Evolutionary conservation across 1,284 basidiomycete species (phyloP), one percentile per base, ranked within the genome.

Genomic region (Leccinum subatratum): DNA sequence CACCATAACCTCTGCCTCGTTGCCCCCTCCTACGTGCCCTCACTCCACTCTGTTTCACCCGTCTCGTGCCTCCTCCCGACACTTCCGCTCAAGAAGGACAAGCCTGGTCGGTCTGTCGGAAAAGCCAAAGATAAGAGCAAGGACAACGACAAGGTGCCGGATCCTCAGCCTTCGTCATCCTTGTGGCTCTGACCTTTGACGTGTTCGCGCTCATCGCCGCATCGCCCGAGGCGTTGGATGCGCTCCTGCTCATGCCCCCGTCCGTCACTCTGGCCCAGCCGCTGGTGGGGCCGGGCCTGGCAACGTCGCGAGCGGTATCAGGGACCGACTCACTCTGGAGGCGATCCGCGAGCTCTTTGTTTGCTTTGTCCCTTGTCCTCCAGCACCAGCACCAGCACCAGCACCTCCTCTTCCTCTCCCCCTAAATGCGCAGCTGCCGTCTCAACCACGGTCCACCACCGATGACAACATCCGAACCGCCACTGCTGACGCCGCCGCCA

Each of bases 311-410:
- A 3, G 34, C 14, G 63, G 64, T 28, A 63, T 77, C 12, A 69
- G 62, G 48, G 64, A 69, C 28, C 69, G 72, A 34, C 64, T 75
- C 34, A 72, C 68, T 22, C 71, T 77, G 28, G 75, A 77, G 62
- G 37, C 70, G 20, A 73, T 77, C 63, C 69, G 74, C 5, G 74
- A 69, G 28, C 69, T 75, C 25, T 34, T 77, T 48, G 2, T 28
- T 28, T 28, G 28, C 28, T 28, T 28, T 28, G 25, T 42, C 18
- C 37, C 62, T 28, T 16, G 34, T 28, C 48, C 30, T 5, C 2
- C 20, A 18, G 48, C n/a, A n/a, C n/a, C n/a, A n/a, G n/a, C n/a
- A 56, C 51, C 20, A 16, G n/a, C 20, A 54, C 51, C 51, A 28
- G 28, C 28, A 28, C 28, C 28, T 28, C 28, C 28, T 28, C 28